Conservation (phyloP, 495 filamentous ascomycete genomes). For the Bombardia bombarda region DNA sequence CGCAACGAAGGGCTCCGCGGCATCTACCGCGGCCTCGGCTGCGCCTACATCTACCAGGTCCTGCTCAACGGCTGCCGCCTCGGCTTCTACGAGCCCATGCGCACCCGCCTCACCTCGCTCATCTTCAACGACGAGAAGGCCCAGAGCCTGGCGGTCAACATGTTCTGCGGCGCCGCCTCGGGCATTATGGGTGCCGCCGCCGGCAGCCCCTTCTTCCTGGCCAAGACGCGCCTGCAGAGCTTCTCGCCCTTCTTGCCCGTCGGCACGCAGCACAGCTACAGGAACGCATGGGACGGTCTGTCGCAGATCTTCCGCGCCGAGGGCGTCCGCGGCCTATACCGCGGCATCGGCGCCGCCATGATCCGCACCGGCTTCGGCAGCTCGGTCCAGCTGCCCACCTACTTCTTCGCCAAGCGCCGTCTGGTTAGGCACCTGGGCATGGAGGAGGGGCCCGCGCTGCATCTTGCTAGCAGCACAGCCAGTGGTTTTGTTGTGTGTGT, state of each 20-base stretch:
- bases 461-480: slow-evolving; percentile 78
- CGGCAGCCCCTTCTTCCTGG: slow-evolving; percentile 95
- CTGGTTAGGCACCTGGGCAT: slow-evolving; percentile 74
- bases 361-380: slow-evolving; percentile 92
- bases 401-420: slow-evolving; percentile 93
- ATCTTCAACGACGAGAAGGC: slow-evolving; percentile 62
- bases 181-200: slow-evolving; percentile 85
- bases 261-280: slow-evolving; percentile 90
- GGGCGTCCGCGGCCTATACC: slow-evolving; percentile 74
- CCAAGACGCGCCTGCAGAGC: slow-evolving; percentile 93
- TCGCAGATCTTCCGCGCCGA: slow-evolving; percentile 67
- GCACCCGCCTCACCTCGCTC: slow-evolving; percentile 51
- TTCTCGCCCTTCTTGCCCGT: slow-evolving; percentile 92
- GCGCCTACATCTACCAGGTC: slow-evolving; percentile 95
- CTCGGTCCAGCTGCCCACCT: slow-evolving; percentile 92
- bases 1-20: slow-evolving; percentile 84
- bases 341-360: slow-evolving; percentile 92
- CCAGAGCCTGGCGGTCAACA: slow-evolving; percentile 84
- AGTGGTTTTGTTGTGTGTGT: slow-evolving; percentile 96
- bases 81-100: slow-evolving; percentile 96
- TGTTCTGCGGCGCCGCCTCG: slow-evolving; percentile 80
- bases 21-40: slow-evolving; percentile 81
- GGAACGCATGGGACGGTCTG: slow-evolving; percentile 76
- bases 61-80: slow-evolving; percentile 93
- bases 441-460: slow-evolving; percentile 83